Percentiles rank a stretch among this genome's conserved stretches.
These are phyloP conservation scores for Trematosphaeria pertusa DNA, from an alignment of 2,329 filamentous ascomycete species.

Conservation along the genomic window DNA sequence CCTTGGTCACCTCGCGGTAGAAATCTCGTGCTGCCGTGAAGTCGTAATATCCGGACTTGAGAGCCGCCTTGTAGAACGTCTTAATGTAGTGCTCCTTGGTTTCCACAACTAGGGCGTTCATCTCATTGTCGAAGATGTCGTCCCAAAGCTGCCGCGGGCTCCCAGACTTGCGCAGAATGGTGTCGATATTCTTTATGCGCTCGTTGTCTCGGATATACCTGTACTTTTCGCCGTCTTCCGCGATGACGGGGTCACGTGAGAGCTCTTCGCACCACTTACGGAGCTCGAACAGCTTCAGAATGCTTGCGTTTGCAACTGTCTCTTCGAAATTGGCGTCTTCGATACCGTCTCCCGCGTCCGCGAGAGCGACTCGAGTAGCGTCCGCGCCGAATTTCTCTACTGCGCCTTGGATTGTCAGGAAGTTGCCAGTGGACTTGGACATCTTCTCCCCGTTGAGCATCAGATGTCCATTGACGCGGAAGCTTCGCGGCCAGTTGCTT, in stretches of 20 bases:
- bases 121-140: constrained; percentile 88
- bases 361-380: constrained; percentile 87
- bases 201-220: constrained; percentile 50
- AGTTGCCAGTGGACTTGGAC: constrained; percentile 97
- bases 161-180: constrained; percentile 69
- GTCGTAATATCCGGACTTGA: constrained; percentile 78
- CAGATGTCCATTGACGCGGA: constrained; percentile 91
- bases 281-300: constrained; percentile 81
- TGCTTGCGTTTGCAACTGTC: constrained; percentile 88
- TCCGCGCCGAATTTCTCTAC: constrained; percentile 94
- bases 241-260: constrained; percentile 64
- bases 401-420: constrained; percentile 86
- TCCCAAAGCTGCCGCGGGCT: constrained; percentile 82
- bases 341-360: constrained; percentile 89
- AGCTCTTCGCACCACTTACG: constrained; percentile 94
- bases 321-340: constrained; percentile 98
- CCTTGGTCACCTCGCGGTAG: constrained; percentile 83
- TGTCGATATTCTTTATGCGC: constrained; percentile 58
- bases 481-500: constrained; percentile 85
- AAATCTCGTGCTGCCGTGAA: constrained; percentile 87
- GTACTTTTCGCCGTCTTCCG: constrained; percentile 54
- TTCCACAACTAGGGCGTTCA: constrained; percentile 83
- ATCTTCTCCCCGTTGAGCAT: constrained; percentile 98
- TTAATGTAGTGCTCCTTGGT: constrained; percentile 76
- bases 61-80: constrained; percentile 50